These are phyloP conservation scores for Aspergillus cavernicola DNA, from an alignment of 495 filamentous ascomycete genomes.

Conservation along the genomic window DNA sequence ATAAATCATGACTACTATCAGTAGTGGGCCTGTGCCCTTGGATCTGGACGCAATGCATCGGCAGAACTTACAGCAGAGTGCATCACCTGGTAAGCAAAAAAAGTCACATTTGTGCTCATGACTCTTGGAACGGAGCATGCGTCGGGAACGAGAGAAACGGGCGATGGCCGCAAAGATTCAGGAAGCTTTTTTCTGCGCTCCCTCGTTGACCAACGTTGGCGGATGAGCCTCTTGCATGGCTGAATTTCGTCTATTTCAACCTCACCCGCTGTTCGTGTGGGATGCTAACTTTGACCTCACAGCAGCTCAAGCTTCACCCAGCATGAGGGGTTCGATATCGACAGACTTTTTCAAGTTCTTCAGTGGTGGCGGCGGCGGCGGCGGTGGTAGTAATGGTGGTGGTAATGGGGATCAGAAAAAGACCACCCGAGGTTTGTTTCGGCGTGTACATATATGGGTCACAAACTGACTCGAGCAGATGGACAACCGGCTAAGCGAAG, in stretches of 20 bases:
- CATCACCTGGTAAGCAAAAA: slow-evolving; percentile 13
- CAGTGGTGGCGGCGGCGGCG: slow-evolving; percentile 18
- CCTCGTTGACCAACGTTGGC: not conserved
- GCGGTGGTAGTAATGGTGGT: slow-evolving; percentile 9
- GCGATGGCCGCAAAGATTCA: not conserved
- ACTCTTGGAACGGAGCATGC: too few species aligned
- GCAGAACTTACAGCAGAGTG: slow-evolving; percentile 12
- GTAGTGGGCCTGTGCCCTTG: slow-evolving; percentile 16
- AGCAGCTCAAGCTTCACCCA: slow-evolving; percentile 23
- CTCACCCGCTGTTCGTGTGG: too few species aligned
- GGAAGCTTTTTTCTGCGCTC: not conserved
- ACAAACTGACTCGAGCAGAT: slow-evolving; percentile 45
- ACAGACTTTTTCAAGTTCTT: slow-evolving; percentile 40
- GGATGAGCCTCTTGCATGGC: not conserved
- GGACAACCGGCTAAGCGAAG: slow-evolving; percentile 83
- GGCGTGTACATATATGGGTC: not conserved
- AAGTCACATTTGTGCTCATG: slow-evolving; percentile 2
- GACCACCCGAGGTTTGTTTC: slow-evolving; percentile 30
- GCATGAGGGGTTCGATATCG: slow-evolving; percentile 23
- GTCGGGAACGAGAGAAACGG: not conserved
- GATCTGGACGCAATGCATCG: slow-evolving; percentile 17
- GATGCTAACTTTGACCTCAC: not conserved
- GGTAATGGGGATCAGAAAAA: slow-evolving; percentile 21
- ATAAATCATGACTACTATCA: slow-evolving; percentile 19
- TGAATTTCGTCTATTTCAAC: not conserved